These are phyloP conservation scores for Botrytis fragariae DNA, from an alignment of 2,329 filamentous ascomycete genomes.

Conservation along the genomic window DNA sequence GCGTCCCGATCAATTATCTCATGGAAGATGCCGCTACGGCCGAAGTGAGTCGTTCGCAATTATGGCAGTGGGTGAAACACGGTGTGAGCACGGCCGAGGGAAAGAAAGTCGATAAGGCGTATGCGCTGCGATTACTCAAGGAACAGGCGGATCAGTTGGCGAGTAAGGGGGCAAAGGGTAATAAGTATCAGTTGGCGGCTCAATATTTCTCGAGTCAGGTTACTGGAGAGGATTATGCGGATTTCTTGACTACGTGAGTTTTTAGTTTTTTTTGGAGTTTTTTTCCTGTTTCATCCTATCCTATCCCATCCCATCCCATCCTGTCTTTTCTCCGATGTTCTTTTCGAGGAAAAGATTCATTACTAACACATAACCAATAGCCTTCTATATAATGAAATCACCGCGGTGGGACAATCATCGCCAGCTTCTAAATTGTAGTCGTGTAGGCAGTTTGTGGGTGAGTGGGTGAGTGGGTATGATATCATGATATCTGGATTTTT, in stretches of 20 bases:
- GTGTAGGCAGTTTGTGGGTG: background rate
- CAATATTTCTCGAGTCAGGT: slow-evolving; percentile 93
- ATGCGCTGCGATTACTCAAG: slow-evolving; percentile 79
- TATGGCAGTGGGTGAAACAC: slow-evolving; percentile 92
- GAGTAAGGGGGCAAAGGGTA: slow-evolving; percentile 74
- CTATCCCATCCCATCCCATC: background rate
- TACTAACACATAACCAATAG: slow-evolving; percentile 44
- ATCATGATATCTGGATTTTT: background rate
- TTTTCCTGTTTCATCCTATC: background rate
- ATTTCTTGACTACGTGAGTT: slow-evolving; percentile 84
- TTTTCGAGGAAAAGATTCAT: background rate
- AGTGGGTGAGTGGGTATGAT: background rate
- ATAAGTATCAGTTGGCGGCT: slow-evolving; percentile 87
- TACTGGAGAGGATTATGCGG: slow-evolving; percentile 95
- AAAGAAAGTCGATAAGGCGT: slow-evolving; percentile 89
- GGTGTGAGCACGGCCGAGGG: slow-evolving; percentile 77
- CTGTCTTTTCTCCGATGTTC: background rate
- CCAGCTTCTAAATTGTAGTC: slow-evolving; percentile 38
- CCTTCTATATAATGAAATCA: slow-evolving; percentile 85
- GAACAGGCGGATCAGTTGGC: slow-evolving; percentile 79
- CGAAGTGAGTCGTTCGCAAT: slow-evolving; percentile 88
- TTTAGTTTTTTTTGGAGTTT: too few relatives aligned
- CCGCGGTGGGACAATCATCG: slow-evolving; percentile 56
- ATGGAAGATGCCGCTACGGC: slow-evolving; percentile 99
- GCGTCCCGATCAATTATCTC: slow-evolving; percentile 94